phyloP scores from a whole-genome alignment of 768 basidiomycete species.

The Boletus subparvulus region DNA sequence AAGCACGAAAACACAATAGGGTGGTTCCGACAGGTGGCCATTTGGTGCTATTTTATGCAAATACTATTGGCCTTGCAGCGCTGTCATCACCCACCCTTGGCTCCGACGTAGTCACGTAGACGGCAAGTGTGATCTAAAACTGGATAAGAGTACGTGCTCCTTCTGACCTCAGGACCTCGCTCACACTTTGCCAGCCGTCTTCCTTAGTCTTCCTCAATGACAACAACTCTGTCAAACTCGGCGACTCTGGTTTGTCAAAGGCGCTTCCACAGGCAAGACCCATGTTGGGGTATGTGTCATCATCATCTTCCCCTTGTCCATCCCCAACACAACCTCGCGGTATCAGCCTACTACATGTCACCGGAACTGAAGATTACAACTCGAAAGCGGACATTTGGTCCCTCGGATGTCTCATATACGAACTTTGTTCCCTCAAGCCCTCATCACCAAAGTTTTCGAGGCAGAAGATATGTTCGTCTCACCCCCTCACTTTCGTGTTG shows the following conservation, averaged over 20 bases:
- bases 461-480: conserved; percentile 70
- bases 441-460: conserved; percentile 70
- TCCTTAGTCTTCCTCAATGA: conserved; percentile 84
- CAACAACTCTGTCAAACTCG: conserved; percentile 82
- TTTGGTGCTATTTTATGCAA: conserved; percentile 97
- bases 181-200: no score
- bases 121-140: no score
- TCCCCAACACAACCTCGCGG: conserved; percentile 39
- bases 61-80: conserved; percentile 85
- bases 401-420: conserved; percentile 93
- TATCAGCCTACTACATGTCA: conserved; percentile 99
- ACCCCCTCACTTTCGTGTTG: not conserved
- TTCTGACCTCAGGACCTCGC: no score
- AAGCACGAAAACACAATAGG: conserved; percentile 62
- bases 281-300: conserved; percentile 83
- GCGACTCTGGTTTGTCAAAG: conserved; percentile 96
- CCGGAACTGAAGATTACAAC: conserved; percentile 95
- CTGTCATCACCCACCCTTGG: conserved; percentile 76
- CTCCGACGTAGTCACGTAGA: no score
- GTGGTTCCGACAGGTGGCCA: conserved; percentile 86
- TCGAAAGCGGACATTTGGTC: conserved; percentile 99
- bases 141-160: no score
- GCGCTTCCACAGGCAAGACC: conserved; percentile 86
- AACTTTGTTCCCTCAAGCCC: conserved; percentile 85
- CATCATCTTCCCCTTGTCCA: no score